phyloP scores from a whole-genome alignment of 73 alveolate genomes.

The Symbiodinium natans region DNA sequence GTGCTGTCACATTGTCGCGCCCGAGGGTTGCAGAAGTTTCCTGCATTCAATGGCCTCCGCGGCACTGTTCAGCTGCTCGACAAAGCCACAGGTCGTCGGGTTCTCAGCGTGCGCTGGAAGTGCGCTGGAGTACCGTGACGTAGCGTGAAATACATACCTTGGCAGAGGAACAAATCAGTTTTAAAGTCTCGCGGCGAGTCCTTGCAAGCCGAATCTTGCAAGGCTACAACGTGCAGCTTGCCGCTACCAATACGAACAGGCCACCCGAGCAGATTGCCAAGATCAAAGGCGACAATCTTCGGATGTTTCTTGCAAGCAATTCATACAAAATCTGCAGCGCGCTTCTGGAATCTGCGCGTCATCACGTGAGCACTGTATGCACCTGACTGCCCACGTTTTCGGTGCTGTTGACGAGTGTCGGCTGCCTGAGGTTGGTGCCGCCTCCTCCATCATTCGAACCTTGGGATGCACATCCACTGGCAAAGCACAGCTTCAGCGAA shows the following conservation, averaged over 20 bases:
- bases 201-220: too few species aligned
- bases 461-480: not conserved
- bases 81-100: conserved; percentile 30
- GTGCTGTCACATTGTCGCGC: not conserved
- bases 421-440: conserved; percentile 46
- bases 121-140: too few species aligned
- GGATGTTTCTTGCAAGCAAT: conserved; percentile 13
- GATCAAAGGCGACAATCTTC: conserved; percentile 88
- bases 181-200: not conserved
- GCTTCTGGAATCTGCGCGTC: not conserved
- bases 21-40: conserved; percentile 54
- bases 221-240: conserved; percentile 85
- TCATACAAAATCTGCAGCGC: too few species aligned
- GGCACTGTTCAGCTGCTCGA: conserved; percentile 58
- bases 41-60: conserved; percentile 70
- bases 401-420: too few species aligned
- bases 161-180: too few species aligned
- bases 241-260: conserved; percentile 21
- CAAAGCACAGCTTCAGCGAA: too few species aligned
- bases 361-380: too few species aligned
- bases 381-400: too few species aligned
- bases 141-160: too few species aligned
- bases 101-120: not conserved
- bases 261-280: conserved; percentile 61
- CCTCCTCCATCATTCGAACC: conserved; percentile 65